Percentiles rank a stretch among this genome's conserved stretches.
These are phyloP conservation scores for Chrysoporthe deuterocubensis DNA, from an alignment of 2,329 filamentous ascomycete genomes.

Conservation along the genomic window DNA sequence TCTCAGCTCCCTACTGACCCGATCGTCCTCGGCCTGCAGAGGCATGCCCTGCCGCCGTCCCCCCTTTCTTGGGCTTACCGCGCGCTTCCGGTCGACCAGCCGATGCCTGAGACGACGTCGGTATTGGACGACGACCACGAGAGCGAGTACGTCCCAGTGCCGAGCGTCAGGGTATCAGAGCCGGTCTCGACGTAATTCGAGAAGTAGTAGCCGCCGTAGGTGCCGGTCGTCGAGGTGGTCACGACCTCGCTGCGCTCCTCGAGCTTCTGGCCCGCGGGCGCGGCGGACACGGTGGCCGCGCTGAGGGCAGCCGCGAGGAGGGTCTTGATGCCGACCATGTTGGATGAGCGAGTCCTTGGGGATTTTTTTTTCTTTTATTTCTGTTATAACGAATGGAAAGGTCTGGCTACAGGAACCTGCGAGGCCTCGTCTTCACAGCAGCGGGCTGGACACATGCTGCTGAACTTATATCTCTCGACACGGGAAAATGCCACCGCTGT, in stretches of 20 bases:
- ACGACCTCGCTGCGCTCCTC: conserved; percentile 11
- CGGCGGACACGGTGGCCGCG: background rate
- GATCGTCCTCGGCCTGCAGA: too few species aligned
- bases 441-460: background rate
- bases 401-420: background rate
- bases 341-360: background rate
- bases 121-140: conserved; percentile 19
- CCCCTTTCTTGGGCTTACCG: conserved; percentile 4
- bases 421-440: background rate
- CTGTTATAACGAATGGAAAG: background rate
- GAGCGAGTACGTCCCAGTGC: conserved; percentile 18
- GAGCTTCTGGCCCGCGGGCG: conserved; percentile 15
- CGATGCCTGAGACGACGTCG: conserved; percentile 19
- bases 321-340: conserved; percentile 13
- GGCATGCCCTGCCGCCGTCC: too few species aligned
- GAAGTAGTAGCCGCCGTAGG: conserved; percentile 11
- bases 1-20: background rate
- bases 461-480: background rate
- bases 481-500: background rate
- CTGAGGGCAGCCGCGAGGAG: conserved; percentile 10
- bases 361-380: background rate
- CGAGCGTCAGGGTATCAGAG: conserved; percentile 11
- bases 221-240: conserved; percentile 9
- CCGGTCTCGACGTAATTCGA: conserved; percentile 21
- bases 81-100: conserved; percentile 20